Percentiles rank a stretch among this genome's conserved stretches.
These are phyloP conservation scores for Ganoderma sinense DNA, from an alignment of 1,284 basidiomycete species.

Conservation along the genomic window DNA sequence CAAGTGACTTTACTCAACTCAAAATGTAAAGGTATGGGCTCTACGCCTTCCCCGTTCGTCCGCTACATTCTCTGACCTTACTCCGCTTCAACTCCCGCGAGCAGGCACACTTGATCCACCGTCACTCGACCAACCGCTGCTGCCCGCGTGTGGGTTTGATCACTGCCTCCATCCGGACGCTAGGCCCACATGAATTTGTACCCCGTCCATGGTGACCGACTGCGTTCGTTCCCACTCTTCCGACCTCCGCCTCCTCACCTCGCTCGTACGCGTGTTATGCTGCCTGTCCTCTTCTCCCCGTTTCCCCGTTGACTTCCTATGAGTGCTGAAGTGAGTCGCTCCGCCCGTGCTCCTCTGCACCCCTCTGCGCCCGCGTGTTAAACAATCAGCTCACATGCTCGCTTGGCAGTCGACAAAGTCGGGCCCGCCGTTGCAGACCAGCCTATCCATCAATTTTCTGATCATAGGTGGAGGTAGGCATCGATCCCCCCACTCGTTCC, in stretches of 20 bases:
- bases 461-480: slow-evolving; percentile 19
- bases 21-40: background rate
- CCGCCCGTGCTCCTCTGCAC: background rate
- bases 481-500: background rate
- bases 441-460: slow-evolving; percentile 19
- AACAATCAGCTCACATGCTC: background rate
- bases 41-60: background rate
- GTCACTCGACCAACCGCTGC: background rate
- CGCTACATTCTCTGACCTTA: background rate
- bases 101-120: background rate
- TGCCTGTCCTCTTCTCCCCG: background rate
- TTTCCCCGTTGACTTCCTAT: slow-evolving; percentile 1
- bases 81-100: background rate
- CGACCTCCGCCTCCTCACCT: background rate
- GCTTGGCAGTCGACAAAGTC: slow-evolving; percentile 9
- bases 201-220: background rate
- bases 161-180: background rate
- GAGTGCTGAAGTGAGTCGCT: slow-evolving; percentile 11
- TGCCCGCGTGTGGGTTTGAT: background rate
- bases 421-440: slow-evolving; percentile 19
- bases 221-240: background rate
- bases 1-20: background rate
- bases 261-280: background rate
- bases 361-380: too few relatives aligned
- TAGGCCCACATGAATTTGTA: background rate